Base-by-base conservation (phyloP, 108 stramenopile genomes). In the Fistulifera pelliculosa region DNA sequence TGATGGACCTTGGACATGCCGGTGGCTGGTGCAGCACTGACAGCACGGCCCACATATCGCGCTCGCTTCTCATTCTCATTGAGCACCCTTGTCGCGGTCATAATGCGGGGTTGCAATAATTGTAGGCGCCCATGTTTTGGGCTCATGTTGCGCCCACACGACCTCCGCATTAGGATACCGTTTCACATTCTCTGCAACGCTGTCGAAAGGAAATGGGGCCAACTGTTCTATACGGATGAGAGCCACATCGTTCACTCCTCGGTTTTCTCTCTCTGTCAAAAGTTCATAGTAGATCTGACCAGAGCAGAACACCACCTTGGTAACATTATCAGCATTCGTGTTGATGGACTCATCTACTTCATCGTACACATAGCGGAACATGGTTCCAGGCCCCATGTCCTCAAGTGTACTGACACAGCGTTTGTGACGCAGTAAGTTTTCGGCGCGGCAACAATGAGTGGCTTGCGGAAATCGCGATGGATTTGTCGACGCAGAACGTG, bases 231-330 rank as follows among this genome's bases (percentile, higher is more conserved):
- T 55, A 47, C 97, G 83, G 52, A 93, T 75, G 60, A 99, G 76
- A 42, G 97, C 97, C 27, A 97, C 90, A 76, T 99, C 90, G 14
- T 68, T 76, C 16, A 73, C 54, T 0, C 72, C 87, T 24, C 58
- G 71, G 60, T 77, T 82, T 65, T 92, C 86, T 27, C 98, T 76
- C 68, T 94, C 93, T 16, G 80, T 58, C 40, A 92, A 69, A 2
- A 99, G 81, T 60, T 99, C 97, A 68, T 98, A 99, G 75, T 99
- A 99, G 65, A 99, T 84, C 76, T 99, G 94, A 6, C 98, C 98
- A 25, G 87, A 71, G 66, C 96, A 97, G 61, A 96, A 83, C 41
- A 99, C 92, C 47, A 99, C 71, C 38, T 78, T 87, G 80, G 90
- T 87, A 49, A 91, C 96, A 15, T 81, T 59, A 15, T 77, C 83